Base-by-base conservation (phyloP, 2,329 filamentous ascomycete genomes). In the Fusarium sp. region DNA sequence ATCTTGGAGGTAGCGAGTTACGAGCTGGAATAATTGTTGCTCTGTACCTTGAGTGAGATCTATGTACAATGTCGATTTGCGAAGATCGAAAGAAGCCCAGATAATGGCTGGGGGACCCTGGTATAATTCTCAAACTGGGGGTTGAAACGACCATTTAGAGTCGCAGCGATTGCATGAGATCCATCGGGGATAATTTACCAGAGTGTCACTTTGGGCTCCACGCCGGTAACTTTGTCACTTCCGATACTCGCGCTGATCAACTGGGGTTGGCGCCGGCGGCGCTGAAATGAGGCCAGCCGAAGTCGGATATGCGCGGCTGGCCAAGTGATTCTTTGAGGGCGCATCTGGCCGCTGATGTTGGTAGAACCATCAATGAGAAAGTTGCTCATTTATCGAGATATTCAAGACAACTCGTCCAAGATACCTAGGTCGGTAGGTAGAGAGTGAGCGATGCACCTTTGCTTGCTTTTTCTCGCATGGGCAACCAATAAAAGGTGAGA, bases 101-200 rank as follows among this genome's bases (percentile, higher is more conserved):
- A 45, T 24, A 24, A 58, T 24, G 36, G 40, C 57, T 31, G 31
- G 62, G 59, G 39, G 36, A 19, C 61, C 49, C 39, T 47, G 49
- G 32, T 34, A 32, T 28, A 9, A 35, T 24, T 22, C 41, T 40
- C 40, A 45, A 39, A 47, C 48, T 35, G 35, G 45, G 45, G 41
- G 39, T 38, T 49, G 44, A 53, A 61, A 57, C 44, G 44, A 40
- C 25, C 45, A 43, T 51, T 25, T 42, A 58, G 49, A 52, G 36
- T 50, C 55, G 53, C 45, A 56, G 52, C 55, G 48, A 39, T 41
- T 68, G 60, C 64, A 68, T 68, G 64, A 70, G 60, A 70, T 60
- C 56, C 58, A 58, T 66, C 55, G 47, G 61, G 56, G 49, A 64
- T 60, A 51, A 40, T 55, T 55, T 39, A 68, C 51, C 35, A 61